Conservation (phyloP, 2,329 filamentous ascomycete species). For the Capronia coronata region DNA sequence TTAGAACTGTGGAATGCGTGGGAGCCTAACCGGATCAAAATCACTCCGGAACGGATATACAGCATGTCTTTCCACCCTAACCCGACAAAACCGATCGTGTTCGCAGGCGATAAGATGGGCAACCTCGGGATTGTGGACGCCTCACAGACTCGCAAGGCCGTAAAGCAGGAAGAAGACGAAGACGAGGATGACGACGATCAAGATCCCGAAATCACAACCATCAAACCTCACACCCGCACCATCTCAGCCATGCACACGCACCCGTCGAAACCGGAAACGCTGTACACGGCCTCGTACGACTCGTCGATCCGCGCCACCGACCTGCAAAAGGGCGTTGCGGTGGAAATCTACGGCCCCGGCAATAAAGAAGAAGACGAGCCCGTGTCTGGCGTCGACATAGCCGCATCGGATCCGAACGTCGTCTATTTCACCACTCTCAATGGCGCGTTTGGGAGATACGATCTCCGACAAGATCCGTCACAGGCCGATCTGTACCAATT, state of each 20-base stretch:
- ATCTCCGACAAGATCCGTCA: conserved; percentile 55
- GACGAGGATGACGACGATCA: conserved; percentile 63
- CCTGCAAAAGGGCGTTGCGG: conserved; percentile 68
- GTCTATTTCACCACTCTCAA: conserved; percentile 84
- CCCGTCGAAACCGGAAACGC: conserved; percentile 61
- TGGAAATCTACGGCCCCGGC: conserved; percentile 71
- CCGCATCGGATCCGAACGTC: conserved; percentile 60
- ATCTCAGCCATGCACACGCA: conserved; percentile 80
- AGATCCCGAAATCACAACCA: conserved; percentile 75
- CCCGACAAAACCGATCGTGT: conserved; percentile 75
- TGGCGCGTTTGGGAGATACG: conserved; percentile 73
- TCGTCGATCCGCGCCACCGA: conserved; percentile 85
- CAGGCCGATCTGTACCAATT: conserved; percentile 65
- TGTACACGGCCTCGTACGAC: conserved; percentile 88
- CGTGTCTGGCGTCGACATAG: conserved; percentile 78
- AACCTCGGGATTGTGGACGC: conserved; percentile 87
- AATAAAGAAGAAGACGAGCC: conserved; percentile 66
- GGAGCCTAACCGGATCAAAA: conserved; percentile 82
- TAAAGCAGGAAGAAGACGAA: conserved; percentile 42
- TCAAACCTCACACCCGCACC: conserved; percentile 84
- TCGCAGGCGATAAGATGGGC: conserved; percentile 91
- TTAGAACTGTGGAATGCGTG: conserved; percentile 77
- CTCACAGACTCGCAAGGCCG: conserved; percentile 52
- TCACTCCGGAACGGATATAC: conserved; percentile 82
- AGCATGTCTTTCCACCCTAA: conserved; percentile 83